Base-by-base conservation (phyloP, 2,329 filamentous ascomycete genomes). In the Colletotrichum sp. region DNA sequence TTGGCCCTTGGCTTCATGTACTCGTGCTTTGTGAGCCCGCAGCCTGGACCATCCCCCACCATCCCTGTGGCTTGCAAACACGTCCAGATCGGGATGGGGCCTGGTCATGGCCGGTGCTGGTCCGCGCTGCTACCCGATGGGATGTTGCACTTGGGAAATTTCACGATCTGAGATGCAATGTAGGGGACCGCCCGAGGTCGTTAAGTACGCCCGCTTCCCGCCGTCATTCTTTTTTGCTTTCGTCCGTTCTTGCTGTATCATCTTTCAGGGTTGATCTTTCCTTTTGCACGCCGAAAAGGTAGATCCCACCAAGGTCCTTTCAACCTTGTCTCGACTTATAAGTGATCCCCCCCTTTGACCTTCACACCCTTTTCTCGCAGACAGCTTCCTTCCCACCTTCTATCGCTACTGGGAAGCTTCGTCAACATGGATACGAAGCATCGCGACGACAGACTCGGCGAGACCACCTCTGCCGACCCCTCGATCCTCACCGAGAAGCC, bases 11-110 rank as follows among this genome's bases (percentile, higher is more conserved):
- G 57, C 64, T 21, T n/a, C 10, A 26, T 21, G n/a, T 57, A 18
- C 34, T 60, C n/a, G n/a, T 52, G 44, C 44, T 52, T 52, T 52
- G 44, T 52, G 44, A 52, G 44, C 5, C n/a, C 2, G n/a, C 44
- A 24, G 57, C 26, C 36, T 63, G 55, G 55, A 9, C 32, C 28
- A 16, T 30, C 57, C 69, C 34, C 24, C 55, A 44, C 39, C 32
- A 69, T 65, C 73, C 70, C 57, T 76, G 73, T 65, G 73, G 70
- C 64, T 60, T 69, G 59, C 57, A 49, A 69, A 62, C 24, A 60
- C 15, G 55, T 65, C 57, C 44, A 49, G 64, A 72, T 69, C 70
- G 44, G 44, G 72, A 66, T 62, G 60, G 68, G 68, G 13, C 57
- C 62, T n/a, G 6, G 44, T 8, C n/a, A 24, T 52, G n/a, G 44